A percentile compares a stretch with the other conserved stretches of the same genome.
phyloP scores from a whole-genome alignment of 768 basidiomycete genomes.

The Tricholoma sp. region DNA sequence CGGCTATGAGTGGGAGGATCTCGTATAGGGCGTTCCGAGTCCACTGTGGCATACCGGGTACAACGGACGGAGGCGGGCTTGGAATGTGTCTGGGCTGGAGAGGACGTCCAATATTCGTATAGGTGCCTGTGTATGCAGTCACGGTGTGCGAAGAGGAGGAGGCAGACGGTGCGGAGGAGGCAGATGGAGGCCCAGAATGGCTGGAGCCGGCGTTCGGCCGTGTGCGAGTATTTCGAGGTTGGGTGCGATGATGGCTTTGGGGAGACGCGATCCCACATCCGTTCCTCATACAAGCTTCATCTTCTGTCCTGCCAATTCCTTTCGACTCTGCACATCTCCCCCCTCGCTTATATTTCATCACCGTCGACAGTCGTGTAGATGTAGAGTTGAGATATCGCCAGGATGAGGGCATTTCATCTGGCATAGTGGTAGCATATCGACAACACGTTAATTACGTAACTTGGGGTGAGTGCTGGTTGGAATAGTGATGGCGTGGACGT shows the following conservation, averaged over 20 bases:
- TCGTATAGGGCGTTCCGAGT: slow-evolving; percentile 88
- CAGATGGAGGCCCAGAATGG: slow-evolving; percentile 80
- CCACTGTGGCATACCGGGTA: slow-evolving; percentile 82
- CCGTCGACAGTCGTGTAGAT: slow-evolving; percentile 39
- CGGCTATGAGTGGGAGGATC: slow-evolving; percentile 69
- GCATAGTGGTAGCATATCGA: slow-evolving; percentile 23
- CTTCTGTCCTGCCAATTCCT: slow-evolving; percentile 62
- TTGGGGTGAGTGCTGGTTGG: too few species aligned
- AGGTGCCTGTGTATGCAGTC: slow-evolving; percentile 34
- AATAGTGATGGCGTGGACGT: too few species aligned
- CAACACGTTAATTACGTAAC: too few species aligned
- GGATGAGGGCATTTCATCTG: slow-evolving; percentile 31
- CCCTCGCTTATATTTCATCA: slow-evolving; percentile 28
- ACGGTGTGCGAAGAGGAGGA: slow-evolving; percentile 50
- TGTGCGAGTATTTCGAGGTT: too few species aligned
- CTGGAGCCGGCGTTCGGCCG: slow-evolving; percentile 56
- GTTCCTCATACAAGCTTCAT: slow-evolving; percentile 27
- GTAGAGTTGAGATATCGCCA: slow-evolving; percentile 28
- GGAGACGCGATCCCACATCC: slow-evolving; percentile 37
- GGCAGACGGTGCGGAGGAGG: slow-evolving; percentile 52
- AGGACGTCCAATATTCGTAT: slow-evolving; percentile 44
- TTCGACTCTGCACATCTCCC: slow-evolving; percentile 47
- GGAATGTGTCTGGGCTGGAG: slow-evolving; percentile 71
- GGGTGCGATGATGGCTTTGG: too few species aligned
- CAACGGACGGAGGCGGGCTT: slow-evolving; percentile 53